Base-by-base conservation (phyloP, 257 asterid genomes). In the Jacaranda mimosifolia region DNA sequence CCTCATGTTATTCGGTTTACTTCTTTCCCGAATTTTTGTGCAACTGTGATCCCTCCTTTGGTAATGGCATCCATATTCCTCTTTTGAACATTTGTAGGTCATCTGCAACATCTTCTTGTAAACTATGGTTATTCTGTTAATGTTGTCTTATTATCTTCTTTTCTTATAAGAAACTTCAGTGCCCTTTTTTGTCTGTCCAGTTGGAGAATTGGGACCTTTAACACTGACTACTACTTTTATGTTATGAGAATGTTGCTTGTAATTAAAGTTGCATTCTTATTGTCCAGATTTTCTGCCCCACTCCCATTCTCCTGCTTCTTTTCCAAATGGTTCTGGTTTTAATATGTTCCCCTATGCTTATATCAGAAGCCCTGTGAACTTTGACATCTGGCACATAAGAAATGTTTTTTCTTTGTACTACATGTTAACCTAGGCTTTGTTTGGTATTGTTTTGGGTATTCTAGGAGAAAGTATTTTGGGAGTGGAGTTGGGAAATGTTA, bases 331-430 rank as follows among this genome's bases (percentile, higher is more conserved):
- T 59, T 72, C 18, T 35, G 39, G 36, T 72, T 32, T 26, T 42
- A 52, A 10, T 26, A 64, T 19, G 62, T 17, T 21, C 36, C 43
- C 66, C 60, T n/a, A 15, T 17, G 46, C 14, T 73, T 63, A 59
- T 51, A 11, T 38, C 70, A 56, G 56, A 64, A 75, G 21, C 72
- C 75, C 46, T 19, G 5, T 21, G 15, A n/a, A 3, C 53, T 48
- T 35, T 72, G 64, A 40, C 49, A 6, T 42, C 21, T 32, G 81
- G 56, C 58, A 58, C 72, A 39, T 63, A 19, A 60, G 75, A 17
- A 35, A 10, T 42, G 52, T 35, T 9, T 12, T 36, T 21, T 72
- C 69, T 49, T 57, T 63, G 48, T 38, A n/a, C 32, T 12, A 7
- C 32, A 26, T 26, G 32, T 26, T 26, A 26, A 26, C 32, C 32